phyloP scores from a whole-genome alignment of 306 rosid species.

The Cajanus cajan region DNA sequence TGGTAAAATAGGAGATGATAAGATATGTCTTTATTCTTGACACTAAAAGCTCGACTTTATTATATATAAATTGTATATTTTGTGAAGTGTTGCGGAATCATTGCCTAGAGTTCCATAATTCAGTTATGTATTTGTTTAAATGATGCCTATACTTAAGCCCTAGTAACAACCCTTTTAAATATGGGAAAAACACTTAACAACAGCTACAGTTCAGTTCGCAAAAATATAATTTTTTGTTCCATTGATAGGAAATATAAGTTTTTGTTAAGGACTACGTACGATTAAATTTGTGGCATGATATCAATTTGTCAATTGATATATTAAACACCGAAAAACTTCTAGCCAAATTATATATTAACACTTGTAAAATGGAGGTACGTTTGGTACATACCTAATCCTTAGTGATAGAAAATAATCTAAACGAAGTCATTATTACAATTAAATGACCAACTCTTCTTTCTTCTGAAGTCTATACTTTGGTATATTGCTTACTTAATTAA shows the following conservation, averaged over 20 bases:
- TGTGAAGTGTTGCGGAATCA: background rate
- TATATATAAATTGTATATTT: background rate
- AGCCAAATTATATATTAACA: background rate
- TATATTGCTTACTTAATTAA: background rate
- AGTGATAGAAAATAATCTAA: background rate
- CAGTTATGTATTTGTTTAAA: background rate
- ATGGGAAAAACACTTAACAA: background rate
- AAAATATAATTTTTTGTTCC: background rate
- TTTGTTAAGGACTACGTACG: background rate
- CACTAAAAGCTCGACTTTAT: background rate
- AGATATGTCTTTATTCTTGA: background rate
- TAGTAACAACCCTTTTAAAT: background rate
- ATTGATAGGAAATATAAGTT: background rate
- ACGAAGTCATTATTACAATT: background rate
- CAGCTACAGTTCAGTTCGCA: background rate
- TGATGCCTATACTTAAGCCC: background rate
- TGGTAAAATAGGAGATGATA: background rate
- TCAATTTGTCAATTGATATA: background rate
- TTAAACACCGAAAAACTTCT: constrained; percentile 9
- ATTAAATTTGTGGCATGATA: background rate
- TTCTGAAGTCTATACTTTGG: background rate
- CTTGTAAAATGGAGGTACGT: background rate
- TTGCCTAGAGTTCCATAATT: background rate
- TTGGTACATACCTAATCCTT: constrained; percentile 25
- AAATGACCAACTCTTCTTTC: background rate